Conservation (phyloP, 2,329 filamentous ascomycete species). For the Monosporascus sp. region DNA sequence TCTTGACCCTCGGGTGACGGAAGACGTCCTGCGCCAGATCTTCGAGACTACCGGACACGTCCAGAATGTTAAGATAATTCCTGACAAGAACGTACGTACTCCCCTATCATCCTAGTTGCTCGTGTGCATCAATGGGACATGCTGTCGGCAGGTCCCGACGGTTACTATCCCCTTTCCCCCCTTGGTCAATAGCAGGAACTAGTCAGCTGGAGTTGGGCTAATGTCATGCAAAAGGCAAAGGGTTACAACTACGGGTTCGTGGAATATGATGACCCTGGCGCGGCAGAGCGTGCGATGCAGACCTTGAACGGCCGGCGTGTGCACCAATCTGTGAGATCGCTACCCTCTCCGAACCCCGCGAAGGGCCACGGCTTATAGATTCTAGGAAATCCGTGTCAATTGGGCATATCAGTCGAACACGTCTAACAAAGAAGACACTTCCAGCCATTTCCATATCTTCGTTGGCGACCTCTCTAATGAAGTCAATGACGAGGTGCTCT, state of each 20-base stretch:
- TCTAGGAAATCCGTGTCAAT: conserved; percentile 94
- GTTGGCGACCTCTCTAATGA: conserved; percentile 97
- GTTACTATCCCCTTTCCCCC: conserved; percentile 1
- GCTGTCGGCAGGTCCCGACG: not conserved
- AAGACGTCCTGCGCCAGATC: conserved; percentile 94
- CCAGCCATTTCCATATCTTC: conserved; percentile 98
- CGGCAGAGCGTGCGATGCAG: conserved; percentile 94
- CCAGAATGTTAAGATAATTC: conserved; percentile 98
- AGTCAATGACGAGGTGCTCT: conserved; percentile 92
- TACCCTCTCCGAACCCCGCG: not conserved
- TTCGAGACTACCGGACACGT: conserved; percentile 99
- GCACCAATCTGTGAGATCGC: conserved; percentile 75
- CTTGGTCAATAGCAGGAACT: not conserved
- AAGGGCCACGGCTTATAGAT: conserved; percentile 3
- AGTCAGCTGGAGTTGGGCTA: not conserved
- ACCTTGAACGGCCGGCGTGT: conserved; percentile 93
- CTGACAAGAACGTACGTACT: conserved; percentile 91
- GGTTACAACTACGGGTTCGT: conserved; percentile 99
- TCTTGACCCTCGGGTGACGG: conserved; percentile 88
- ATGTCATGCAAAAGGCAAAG: conserved; percentile 64
- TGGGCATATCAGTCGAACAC: conserved; percentile 99
- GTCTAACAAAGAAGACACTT: conserved; percentile 92
- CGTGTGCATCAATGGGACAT: not conserved
- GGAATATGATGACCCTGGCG: conserved; percentile 95
- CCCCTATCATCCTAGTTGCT: not conserved